Evolutionary conservation across 2,329 filamentous ascomycete species (phyloP).

Genomic region (Colletotrichum horii): DNA sequence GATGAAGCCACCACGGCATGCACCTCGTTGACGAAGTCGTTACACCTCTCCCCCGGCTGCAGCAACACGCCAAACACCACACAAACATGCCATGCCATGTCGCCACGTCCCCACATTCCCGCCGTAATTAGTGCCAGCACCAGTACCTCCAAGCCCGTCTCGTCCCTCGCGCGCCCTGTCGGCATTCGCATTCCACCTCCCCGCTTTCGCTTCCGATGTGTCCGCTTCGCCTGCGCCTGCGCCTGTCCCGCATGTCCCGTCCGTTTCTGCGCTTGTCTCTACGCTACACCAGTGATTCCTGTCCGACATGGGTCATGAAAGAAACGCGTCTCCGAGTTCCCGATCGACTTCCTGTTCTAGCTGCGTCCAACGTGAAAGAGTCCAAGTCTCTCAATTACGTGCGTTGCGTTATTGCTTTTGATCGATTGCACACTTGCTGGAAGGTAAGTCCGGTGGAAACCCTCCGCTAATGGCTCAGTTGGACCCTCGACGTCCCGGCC

Average conservation of each 20-base stretch:
- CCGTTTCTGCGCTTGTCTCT: not conserved
- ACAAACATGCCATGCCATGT: constrained; percentile 1
- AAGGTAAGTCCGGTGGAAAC: not conserved
- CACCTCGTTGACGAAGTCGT: not conserved
- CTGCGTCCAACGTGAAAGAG: not conserved
- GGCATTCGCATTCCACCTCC: not conserved
- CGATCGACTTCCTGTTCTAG: not conserved
- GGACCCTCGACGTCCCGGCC: not conserved
- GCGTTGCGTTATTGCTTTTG: not conserved
- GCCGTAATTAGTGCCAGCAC: not conserved
- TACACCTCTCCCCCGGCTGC: not conserved
- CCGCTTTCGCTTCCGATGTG: not conserved
- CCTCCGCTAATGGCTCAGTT: constrained; percentile 6
- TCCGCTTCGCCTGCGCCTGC: not conserved
- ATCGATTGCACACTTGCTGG: not conserved
- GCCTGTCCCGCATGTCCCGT: not conserved
- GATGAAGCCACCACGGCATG: not conserved
- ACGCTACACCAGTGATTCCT: not conserved
- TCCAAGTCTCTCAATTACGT: not conserved
- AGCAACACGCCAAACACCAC: not conserved
- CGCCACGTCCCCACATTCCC: not conserved
- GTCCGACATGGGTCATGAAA: not conserved
- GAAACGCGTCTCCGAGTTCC: not conserved
- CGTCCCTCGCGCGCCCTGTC: not conserved
- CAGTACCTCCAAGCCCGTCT: not conserved